Conservation (phyloP, 768 basidiomycete genomes). For the Dentipellis sp. region DNA sequence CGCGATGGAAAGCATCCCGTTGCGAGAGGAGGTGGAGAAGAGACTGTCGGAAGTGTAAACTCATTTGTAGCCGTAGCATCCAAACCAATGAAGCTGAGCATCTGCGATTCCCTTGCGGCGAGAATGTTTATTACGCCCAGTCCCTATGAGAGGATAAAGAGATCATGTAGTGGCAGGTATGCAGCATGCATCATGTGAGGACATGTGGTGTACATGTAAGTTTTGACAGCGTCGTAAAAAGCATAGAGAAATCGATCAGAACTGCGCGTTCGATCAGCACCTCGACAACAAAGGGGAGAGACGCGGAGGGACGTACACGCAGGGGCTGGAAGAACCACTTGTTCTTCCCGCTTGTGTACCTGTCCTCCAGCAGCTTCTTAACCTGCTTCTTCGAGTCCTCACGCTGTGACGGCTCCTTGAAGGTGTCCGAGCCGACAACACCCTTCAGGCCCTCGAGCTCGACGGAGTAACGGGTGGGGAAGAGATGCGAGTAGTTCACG, state of each 20-base stretch:
- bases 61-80: not conserved
- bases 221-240: conserved; percentile 21
- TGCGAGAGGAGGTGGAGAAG: conserved; percentile 27
- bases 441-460: conserved; percentile 95
- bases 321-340: conserved; percentile 93
- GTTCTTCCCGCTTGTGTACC: conserved; percentile 92
- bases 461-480: conserved; percentile 98
- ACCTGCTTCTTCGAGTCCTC: conserved; percentile 93
- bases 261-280: conserved; percentile 15
- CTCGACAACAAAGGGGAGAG: no score
- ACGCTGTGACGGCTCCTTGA: conserved; percentile 95
- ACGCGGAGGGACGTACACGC: conserved; percentile 41
- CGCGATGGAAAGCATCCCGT: conserved; percentile 50
- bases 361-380: conserved; percentile 95
- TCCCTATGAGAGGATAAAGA: not conserved
- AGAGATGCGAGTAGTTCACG: conserved; percentile 97
- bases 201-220: conserved; percentile 29
- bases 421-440: conserved; percentile 74
- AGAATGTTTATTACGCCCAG: no score
- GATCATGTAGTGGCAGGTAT: not conserved
- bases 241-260: conserved; percentile 21
- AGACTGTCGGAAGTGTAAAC: conserved; percentile 1
- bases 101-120: no score
- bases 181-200: conserved; percentile 19
- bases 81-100: no score